Base-by-base conservation (phyloP, 768 basidiomycete genomes). In the Phylloporus sp. region DNA sequence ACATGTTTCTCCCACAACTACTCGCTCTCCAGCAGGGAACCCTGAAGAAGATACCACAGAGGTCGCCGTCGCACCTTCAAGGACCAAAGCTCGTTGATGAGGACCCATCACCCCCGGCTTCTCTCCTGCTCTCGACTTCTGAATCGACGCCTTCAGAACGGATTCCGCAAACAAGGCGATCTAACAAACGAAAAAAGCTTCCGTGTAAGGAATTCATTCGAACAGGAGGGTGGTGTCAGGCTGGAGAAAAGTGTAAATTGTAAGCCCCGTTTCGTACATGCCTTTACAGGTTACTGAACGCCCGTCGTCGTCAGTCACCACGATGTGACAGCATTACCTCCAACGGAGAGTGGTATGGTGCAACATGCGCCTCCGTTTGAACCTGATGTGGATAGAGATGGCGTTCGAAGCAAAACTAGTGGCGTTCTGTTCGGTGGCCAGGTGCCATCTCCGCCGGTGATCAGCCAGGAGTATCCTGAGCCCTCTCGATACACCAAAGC, bases 151-250 rank as follows among this genome's bases (percentile, higher is more conserved):
- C 56, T 22, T 39, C 45, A 27, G 62, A 58, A 13, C 51, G 45
- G 32, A 23, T 40, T 28, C 36, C 46, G 45, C 41, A 42, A 18
- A 38, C 35, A 12, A 40, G 24, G 32, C 42, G 9, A 10, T 16
- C 10, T n/a, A 44, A 12, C 41, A 51, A 13, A 32, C 54, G 49
- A 62, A 70, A 69, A 49, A 76, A 69, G 23, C 60, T 67, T 10
- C 69, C 73, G 6, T 78, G 74, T 57, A 68, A 69, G 45, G 71
- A 74, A 54, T 76, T 73, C 59, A 55, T 71, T 45, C 71, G 72
- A 47, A 72, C 73, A 57, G 61, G 67, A 20, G 74, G 73, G 1
- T 70, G 69, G 70, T 78, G 76, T 58, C 76, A 73, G 4, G 59
- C 70, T 13, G 76, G 73, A 15, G 67, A 71, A 31, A 56, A 65